Base-by-base conservation (phyloP, 257 asterid species). In the Rubia yunnanensis region DNA sequence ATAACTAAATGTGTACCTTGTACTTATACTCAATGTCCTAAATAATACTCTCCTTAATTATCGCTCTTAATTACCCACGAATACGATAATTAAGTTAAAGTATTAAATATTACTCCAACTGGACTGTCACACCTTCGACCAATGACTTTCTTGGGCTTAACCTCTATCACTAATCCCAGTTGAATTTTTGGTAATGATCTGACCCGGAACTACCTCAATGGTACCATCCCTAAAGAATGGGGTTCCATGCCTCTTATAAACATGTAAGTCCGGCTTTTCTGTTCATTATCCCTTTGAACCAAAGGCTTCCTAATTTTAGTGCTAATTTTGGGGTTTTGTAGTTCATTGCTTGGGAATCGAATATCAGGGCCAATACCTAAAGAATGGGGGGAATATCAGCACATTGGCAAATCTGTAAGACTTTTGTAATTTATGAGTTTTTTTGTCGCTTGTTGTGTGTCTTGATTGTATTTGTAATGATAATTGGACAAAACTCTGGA, bases 141-240 rank as follows among this genome's bases (percentile, higher is more conserved):
- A n/a, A n/a, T n/a, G n/a, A n/a, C n/a, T n/a, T n/a, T n/a, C n/a
- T n/a, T n/a, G n/a, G n/a, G n/a, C n/a, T n/a, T n/a, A n/a, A n/a
- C n/a, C n/a, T n/a, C n/a, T n/a, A n/a, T n/a, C n/a, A n/a, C n/a
- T n/a, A 14, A 26, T 27, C 24, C 32, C 4, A 4, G 2, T 18
- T 65, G 44, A 5, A 28, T 10, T 49, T n/a, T 46, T 65, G 14
- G 4, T 78, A 85, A 92, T 64, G 92, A 87, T 26, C 76, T 87
- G 6, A 74, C 76, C 46, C 83, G 86, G 70, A 86, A 86, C 79
- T 84, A 81, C 72, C 88, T 86, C 44, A 80, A 79, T 70, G 94
- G 94, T 26, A 84, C 81, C 64, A 80, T 86, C 59, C 94, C 94
- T 55, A 63, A 34, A 35, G 83, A 82, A 80, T 86, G 94, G 94